These are phyloP conservation scores for Leucocoprinus sp. DNA, from an alignment of 768 basidiomycete genomes.

Conservation along the genomic window DNA sequence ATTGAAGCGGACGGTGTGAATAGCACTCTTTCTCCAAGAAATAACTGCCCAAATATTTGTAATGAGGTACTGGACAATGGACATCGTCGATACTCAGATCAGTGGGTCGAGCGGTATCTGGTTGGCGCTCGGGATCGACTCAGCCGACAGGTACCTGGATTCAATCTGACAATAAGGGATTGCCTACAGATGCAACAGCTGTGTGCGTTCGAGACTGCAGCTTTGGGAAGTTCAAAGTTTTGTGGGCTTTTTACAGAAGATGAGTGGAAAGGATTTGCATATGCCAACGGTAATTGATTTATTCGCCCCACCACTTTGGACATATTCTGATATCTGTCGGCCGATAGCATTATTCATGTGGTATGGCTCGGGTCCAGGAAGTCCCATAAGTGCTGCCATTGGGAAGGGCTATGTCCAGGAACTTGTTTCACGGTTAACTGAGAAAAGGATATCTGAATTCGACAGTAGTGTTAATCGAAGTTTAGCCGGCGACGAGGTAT, in stretches of 20 bases:
- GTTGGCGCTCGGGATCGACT: conserved; percentile 46
- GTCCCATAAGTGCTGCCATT: conserved; percentile 50
- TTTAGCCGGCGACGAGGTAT: conserved; percentile 42
- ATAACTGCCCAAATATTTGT: conserved; percentile 51
- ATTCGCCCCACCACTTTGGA: neutral
- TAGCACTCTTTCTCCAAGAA: conserved; percentile 66
- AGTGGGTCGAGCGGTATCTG: conserved; percentile 61
- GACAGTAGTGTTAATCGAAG: conserved; percentile 66
- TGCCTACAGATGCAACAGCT: conserved; percentile 56
- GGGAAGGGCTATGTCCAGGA: conserved; percentile 68
- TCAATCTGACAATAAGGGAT: conserved; percentile 42
- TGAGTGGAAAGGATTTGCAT: conserved; percentile 76
- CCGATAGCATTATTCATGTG: conserved; percentile 44
- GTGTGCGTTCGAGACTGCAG: conserved; percentile 79
- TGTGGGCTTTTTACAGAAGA: conserved; percentile 73
- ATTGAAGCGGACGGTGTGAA: conserved; percentile 53
- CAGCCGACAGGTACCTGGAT: conserved; percentile 38
- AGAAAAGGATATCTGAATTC: conserved; percentile 40
- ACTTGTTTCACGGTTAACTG: conserved; percentile 59
- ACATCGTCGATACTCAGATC: conserved; percentile 25
- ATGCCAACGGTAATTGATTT: conserved; percentile 31
- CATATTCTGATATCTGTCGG: neutral
- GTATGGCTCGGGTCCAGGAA: conserved; percentile 65
- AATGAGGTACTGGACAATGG: conserved; percentile 38
- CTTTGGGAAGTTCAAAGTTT: conserved; percentile 69